Base-by-base conservation (phyloP, 1,139 yeast species). In the Debaryomyces psychrophilus region DNA sequence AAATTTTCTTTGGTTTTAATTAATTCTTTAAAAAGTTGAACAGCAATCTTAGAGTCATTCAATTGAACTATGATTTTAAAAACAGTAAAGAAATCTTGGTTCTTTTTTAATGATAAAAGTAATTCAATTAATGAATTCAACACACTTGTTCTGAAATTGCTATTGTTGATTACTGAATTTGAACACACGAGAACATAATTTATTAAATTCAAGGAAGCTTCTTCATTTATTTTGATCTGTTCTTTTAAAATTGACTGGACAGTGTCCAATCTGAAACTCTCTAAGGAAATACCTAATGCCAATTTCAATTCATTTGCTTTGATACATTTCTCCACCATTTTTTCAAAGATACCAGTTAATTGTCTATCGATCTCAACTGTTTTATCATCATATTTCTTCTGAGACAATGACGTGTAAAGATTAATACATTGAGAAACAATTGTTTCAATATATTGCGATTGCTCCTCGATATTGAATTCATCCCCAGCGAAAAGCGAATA, bases 391-490 rank as follows among this genome's bases (percentile, higher is more conserved):
- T 77, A 85, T 49, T 73, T 76, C 50, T 71, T 65, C 58, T 82
- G 88, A 2, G 95, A 79, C 53, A 79, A 73, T 37, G 76, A 69
- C 53, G 87, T 87, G 67, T 93, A 93, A 57, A 82, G 81, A 61
- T 87, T 89, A 64, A 95, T 88, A 67, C 97, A 90, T 65, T 90
- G 89, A 15, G 96, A 87, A 35, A 93, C 95, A 58, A 93, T 89
- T 6, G 98, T 93, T 69, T 95, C 96, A 50, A 87, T 87, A 66
- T 82, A 93, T 69, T 92, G 96, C n/a, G 90, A 79, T 53, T 81
- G 77, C 51, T 75, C 80, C 55, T 85, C 88, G 45, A 90, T 73
- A 65, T 92, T 81, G 62, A 95, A 90, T 58, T 81, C 83, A 34
- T 83, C 79, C 23, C 90, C 97, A 9, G 99, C 95, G 39, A 82